These are phyloP conservation scores for Magnaporthales sp. DNA, from an alignment of 2,329 filamentous ascomycete species.

Conservation along the genomic window DNA sequence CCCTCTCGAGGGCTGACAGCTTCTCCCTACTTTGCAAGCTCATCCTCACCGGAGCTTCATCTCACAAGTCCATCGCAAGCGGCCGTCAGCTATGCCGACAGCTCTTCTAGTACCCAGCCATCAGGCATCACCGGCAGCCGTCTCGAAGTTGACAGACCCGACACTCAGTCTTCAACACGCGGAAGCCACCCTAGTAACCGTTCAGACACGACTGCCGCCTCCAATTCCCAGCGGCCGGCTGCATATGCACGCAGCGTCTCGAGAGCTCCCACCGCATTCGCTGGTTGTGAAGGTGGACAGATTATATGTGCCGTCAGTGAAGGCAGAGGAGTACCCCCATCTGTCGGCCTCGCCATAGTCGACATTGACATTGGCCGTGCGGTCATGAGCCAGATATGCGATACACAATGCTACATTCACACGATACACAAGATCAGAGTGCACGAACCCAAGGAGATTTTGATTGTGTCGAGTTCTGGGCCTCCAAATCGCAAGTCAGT, in stretches of 20 bases:
- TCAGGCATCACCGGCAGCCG: not conserved
- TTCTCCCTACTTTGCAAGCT: not conserved
- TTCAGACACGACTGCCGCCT: not conserved
- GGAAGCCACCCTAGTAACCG: not conserved
- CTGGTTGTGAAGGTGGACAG: conserved; percentile 24
- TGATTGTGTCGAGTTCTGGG: conserved; percentile 66
- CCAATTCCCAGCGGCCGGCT: not conserved
- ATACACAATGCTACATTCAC: conserved; percentile 84
- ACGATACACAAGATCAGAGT: conserved; percentile 82
- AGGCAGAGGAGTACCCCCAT: conserved; percentile 76
- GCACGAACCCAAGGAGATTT: conserved; percentile 68
- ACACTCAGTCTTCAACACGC: not conserved
- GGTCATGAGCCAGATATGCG: conserved; percentile 81
- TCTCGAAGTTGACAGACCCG: not conserved
- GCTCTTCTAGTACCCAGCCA: not conserved
- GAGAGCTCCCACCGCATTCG: not conserved
- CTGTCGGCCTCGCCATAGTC: conserved; percentile 77
- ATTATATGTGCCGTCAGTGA: conserved; percentile 86
- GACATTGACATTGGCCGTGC: conserved; percentile 80
- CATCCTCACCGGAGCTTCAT: not conserved
- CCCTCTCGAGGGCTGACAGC: not conserved
- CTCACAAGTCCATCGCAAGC: not conserved
- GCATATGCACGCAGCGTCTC: not conserved
- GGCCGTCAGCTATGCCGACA: not conserved
- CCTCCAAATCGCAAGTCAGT: conserved; percentile 61